Conservation (phyloP, 2,329 filamentous ascomycete species). For the Penicillium decumbens region DNA sequence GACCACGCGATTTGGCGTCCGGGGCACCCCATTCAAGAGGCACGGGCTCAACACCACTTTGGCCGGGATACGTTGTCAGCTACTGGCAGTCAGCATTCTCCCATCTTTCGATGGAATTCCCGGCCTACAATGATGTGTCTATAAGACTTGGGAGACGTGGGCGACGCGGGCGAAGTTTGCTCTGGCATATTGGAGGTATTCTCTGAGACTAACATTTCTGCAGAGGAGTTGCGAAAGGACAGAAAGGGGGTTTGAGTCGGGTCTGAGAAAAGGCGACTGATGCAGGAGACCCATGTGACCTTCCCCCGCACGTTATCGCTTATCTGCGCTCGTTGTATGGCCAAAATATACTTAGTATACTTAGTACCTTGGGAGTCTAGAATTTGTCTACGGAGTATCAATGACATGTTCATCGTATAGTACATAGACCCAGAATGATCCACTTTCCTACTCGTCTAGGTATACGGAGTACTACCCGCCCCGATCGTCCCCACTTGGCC, state of each 20-base stretch:
- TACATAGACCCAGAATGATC: background rate
- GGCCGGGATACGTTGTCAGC: constrained; percentile 82
- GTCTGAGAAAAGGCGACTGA: constrained; percentile 3
- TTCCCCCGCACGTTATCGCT: constrained; percentile 32
- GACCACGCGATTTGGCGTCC: constrained; percentile 71
- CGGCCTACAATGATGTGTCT: constrained; percentile 35
- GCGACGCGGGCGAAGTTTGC: constrained; percentile 17
- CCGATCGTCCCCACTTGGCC: constrained; percentile 9
- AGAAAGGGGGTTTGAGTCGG: constrained; percentile 1
- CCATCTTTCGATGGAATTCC: background rate
- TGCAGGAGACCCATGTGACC: constrained; percentile 25
- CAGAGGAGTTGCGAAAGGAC: background rate
- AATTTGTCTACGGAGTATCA: background rate
- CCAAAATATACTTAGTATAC: background rate
- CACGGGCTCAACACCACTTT: constrained; percentile 89
- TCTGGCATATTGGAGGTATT: constrained; percentile 16
- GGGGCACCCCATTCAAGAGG: constrained; percentile 80
- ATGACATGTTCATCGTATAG: background rate
- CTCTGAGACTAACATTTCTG: constrained; percentile 24
- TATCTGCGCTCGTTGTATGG: constrained; percentile 2
- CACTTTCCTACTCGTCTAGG: background rate
- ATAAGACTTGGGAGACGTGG: constrained; percentile 23
- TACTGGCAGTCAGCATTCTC: constrained; percentile 18
- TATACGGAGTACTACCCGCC: background rate
- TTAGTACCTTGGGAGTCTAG: background rate